A percentile compares a stretch with the other conserved stretches of the same genome.
These are phyloP conservation scores for Arachis monticola DNA, from an alignment of 331 rosid genomes.

Conservation along the genomic window DNA sequence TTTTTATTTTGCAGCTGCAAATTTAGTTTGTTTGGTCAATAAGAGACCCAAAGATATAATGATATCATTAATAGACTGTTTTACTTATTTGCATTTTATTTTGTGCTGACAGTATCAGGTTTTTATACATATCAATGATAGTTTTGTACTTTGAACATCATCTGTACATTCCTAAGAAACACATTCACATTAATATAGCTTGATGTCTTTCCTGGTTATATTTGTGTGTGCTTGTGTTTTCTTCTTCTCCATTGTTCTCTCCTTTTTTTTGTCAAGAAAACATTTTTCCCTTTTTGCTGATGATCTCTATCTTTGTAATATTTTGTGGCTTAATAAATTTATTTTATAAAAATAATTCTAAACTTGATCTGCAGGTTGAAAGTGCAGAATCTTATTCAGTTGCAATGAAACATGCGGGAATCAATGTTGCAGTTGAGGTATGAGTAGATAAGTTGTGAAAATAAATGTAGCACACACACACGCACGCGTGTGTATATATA, in stretches of 20 bases:
- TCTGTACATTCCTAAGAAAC: neutral
- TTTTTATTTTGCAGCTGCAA: neutral
- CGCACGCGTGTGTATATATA: neutral
- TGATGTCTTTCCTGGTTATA: neutral
- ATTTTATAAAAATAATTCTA: neutral
- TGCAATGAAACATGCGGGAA: conserved; percentile 58
- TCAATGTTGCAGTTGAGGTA: conserved; percentile 77
- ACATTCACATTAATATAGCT: conserved; percentile 2
- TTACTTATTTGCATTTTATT: conserved; percentile 8
- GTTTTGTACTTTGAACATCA: conserved; percentile 1
- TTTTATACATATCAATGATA: conserved; percentile 1
- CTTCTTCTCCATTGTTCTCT: neutral
- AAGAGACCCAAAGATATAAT: neutral
- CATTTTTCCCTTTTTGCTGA: neutral
- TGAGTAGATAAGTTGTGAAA: neutral
- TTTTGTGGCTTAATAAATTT: neutral
- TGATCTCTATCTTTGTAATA: conserved; percentile 6
- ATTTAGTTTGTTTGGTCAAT: conserved; percentile 27
- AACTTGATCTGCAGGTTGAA: conserved; percentile 59
- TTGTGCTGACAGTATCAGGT: neutral
- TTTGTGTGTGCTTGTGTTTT: neutral
- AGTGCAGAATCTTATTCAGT: conserved; percentile 80
- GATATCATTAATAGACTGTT: neutral
- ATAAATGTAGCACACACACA: neutral
- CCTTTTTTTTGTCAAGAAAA: neutral